Conservation (phyloP, 768 basidiomycete species). For the Tricholoma sp. region DNA sequence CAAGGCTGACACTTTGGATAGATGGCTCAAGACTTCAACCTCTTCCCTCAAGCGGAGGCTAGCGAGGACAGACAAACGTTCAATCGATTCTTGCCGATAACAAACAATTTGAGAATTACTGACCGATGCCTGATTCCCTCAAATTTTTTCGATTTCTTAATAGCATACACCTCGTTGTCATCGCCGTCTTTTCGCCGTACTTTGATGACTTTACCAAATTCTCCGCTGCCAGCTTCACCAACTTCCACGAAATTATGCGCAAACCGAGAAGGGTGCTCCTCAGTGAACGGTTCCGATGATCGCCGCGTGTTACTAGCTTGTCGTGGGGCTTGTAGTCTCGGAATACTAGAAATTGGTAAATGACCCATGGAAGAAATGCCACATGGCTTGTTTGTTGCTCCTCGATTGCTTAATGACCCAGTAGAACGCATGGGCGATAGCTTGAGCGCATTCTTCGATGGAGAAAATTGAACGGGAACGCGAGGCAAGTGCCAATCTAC, state of each 20-base stretch:
- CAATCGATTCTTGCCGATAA: slow-evolving; percentile 25
- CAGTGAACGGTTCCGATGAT: slow-evolving; percentile 35
- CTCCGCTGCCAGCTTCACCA: slow-evolving; percentile 82
- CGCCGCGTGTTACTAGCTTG: slow-evolving; percentile 18
- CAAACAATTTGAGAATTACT: slow-evolving; percentile 24
- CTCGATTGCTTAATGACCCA: slow-evolving; percentile 52
- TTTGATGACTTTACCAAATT: slow-evolving; percentile 91
- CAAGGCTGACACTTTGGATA: slow-evolving; percentile 37
- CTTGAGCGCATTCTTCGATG: slow-evolving; percentile 35
- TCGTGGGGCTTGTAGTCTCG: slow-evolving; percentile 11
- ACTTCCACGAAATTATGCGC: slow-evolving; percentile 77
- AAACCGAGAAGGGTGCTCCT: slow-evolving; percentile 61
- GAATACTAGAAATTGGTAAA: slow-evolving; percentile 12
- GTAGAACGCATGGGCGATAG: slow-evolving; percentile 43
- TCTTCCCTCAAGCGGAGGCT: slow-evolving; percentile 90
- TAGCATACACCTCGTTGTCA: slow-evolving; percentile 60
- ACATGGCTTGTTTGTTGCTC: slow-evolving; percentile 41
- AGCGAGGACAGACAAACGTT: slow-evolving; percentile 14
- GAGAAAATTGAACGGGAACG: slow-evolving; percentile 43
- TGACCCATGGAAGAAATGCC: slow-evolving; percentile 25
- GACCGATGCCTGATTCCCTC: slow-evolving; percentile 90
- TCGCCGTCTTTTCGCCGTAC: slow-evolving; percentile 61
- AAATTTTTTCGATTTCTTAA: slow-evolving; percentile 93
- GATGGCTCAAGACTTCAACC: slow-evolving; percentile 83
- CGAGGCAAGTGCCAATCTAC: slow-evolving; percentile 54